phyloP scores from a whole-genome alignment of 2,329 filamentous ascomycete genomes.

The Bimuria novae-zelandiae region DNA sequence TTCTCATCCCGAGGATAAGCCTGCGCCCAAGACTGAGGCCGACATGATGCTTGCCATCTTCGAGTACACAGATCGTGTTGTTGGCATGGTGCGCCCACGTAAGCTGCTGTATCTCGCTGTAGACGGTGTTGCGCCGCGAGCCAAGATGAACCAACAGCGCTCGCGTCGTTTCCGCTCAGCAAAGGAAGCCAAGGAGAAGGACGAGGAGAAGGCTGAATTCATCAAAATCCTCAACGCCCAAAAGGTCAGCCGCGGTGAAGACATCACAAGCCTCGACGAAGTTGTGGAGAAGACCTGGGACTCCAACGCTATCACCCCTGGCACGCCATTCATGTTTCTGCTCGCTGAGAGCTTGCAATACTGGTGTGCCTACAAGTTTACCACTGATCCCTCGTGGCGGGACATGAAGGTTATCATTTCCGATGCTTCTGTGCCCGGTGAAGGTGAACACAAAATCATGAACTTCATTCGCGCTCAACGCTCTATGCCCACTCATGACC shows the following conservation, averaged over 20 bases:
- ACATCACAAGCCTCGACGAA: slow-evolving; percentile 64
- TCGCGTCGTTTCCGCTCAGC: slow-evolving; percentile 93
- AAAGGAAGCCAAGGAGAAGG: slow-evolving; percentile 92
- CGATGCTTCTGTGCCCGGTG: slow-evolving; percentile 94
- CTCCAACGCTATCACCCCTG: slow-evolving; percentile 84
- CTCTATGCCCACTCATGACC: slow-evolving; percentile 86
- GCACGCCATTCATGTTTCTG: slow-evolving; percentile 98
- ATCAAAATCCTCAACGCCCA: slow-evolving; percentile 82
- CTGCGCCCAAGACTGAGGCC: slow-evolving; percentile 89
- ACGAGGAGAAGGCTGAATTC: slow-evolving; percentile 86
- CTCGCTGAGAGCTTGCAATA: slow-evolving; percentile 88
- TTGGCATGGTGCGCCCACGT: slow-evolving; percentile 96
- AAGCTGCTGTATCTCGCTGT: slow-evolving; percentile 98
- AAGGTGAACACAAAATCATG: slow-evolving; percentile 99
- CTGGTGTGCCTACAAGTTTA: slow-evolving; percentile 97
- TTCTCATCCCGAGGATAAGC: slow-evolving; percentile 92
- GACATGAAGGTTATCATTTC: slow-evolving; percentile 95
- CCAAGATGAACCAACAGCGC: slow-evolving; percentile 99
- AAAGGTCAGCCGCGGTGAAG: slow-evolving; percentile 58
- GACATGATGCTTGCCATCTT: slow-evolving; percentile 99
- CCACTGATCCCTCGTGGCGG: slow-evolving; percentile 94
- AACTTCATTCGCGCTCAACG: slow-evolving; percentile 94
- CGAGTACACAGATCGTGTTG: slow-evolving; percentile 96
- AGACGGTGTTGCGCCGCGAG: slow-evolving; percentile 94
- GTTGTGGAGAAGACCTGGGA: slow-evolving; percentile 90